phyloP scores from a whole-genome alignment of 1,284 basidiomycete genomes.

The Cryptococcus sp. region DNA sequence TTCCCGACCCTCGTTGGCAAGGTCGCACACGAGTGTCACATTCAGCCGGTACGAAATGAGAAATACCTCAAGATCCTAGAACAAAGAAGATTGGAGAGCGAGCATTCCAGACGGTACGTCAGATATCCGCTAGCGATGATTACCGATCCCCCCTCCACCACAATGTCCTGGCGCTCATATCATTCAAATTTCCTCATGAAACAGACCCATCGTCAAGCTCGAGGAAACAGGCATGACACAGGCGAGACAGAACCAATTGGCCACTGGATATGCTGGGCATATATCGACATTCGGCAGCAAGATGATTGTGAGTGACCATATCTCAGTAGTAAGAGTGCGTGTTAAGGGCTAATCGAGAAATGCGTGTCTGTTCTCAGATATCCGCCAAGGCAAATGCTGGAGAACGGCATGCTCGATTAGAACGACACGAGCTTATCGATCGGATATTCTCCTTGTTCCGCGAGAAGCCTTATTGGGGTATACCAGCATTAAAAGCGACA shows the following conservation, averaged over 20 bases:
- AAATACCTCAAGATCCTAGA: constrained; percentile 55
- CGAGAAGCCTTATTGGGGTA: constrained; percentile 77
- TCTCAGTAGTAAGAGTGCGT: background rate
- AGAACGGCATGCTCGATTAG: constrained; percentile 87
- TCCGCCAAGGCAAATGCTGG: constrained; percentile 48
- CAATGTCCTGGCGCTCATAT: too few species aligned
- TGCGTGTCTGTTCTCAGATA: constrained; percentile 2
- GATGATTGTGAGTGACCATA: constrained; percentile 35
- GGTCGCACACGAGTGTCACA: constrained; percentile 48
- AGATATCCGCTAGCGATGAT: background rate
- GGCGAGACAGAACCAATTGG: constrained; percentile 46
- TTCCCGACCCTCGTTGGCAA: constrained; percentile 38
- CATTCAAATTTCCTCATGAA: background rate
- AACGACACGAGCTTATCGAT: constrained; percentile 84
- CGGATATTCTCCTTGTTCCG: constrained; percentile 78
- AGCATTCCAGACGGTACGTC: constrained; percentile 50
- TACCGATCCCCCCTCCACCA: too few species aligned
- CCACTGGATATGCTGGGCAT: constrained; percentile 40
- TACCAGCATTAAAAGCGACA: constrained; percentile 74
- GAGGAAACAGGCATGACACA: constrained; percentile 43
- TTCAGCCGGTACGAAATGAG: constrained; percentile 44
- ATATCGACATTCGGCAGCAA: constrained; percentile 37
- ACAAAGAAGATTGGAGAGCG: constrained; percentile 50
- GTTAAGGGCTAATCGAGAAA: background rate
- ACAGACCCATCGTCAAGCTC: constrained; percentile 52